phyloP scores from a whole-genome alignment of 108 stramenopile genomes.

The Nitzschia putrida region DNA sequence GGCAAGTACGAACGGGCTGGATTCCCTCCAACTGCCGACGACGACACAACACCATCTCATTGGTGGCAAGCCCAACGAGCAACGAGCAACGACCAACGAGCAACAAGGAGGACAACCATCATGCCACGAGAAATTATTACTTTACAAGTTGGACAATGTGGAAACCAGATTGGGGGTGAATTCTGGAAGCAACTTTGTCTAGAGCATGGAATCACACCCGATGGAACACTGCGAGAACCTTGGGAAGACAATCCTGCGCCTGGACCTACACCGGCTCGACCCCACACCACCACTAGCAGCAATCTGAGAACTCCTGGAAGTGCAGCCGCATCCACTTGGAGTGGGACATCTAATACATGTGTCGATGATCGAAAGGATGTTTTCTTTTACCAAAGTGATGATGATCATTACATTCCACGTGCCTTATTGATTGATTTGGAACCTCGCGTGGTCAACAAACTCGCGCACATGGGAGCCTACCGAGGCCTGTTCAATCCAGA shows the following conservation, averaged over 20 bases:
- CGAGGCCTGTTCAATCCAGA: conserved; percentile 95
- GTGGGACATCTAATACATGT: conserved; percentile 9
- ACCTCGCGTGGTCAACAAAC: conserved; percentile 95
- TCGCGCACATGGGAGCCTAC: conserved; percentile 69
- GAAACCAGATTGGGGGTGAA: conserved; percentile 98
- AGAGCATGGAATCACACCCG: conserved; percentile 97
- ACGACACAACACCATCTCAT: no score
- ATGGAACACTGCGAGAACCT: conserved; percentile 82
- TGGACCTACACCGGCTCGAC: neutral
- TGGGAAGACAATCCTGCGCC: conserved; percentile 12
- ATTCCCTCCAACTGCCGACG: neutral
- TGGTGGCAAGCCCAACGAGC: no score
- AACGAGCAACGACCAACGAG: no score
- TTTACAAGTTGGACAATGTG: conserved; percentile 98
- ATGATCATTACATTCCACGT: conserved; percentile 93
- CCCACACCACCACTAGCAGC: conserved; percentile 6
- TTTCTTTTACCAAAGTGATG: conserved; percentile 97
- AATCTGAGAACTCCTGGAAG: conserved; percentile 4
- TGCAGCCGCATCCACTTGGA: conserved; percentile 3
- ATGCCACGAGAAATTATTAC: conserved; percentile 99
- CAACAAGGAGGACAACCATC: neutral
- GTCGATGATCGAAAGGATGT: conserved; percentile 98
- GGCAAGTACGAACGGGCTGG: no score
- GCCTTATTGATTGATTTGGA: conserved; percentile 96
- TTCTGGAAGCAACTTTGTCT: conserved; percentile 99